Evolutionary conservation across 2,329 filamentous ascomycete species (phyloP).

Genomic region (Byssochlamys sp.): DNA sequence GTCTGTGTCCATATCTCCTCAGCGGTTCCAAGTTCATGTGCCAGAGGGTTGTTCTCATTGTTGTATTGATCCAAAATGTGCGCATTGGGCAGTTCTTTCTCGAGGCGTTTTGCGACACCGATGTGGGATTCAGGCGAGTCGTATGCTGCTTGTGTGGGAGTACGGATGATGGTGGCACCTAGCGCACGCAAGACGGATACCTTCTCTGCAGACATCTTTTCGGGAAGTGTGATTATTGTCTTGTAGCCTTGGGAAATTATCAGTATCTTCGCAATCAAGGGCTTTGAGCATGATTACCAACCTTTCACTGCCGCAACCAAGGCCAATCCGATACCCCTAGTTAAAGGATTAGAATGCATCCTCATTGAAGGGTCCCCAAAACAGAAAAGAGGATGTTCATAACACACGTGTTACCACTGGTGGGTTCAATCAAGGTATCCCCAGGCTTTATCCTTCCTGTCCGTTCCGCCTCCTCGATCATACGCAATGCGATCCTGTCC

Average conservation of each 20-base stretch:
- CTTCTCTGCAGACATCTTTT: slow-evolving; percentile 99
- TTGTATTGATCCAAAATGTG: slow-evolving; percentile 96
- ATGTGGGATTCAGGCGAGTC: slow-evolving; percentile 95
- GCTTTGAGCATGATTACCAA: slow-evolving; percentile 1
- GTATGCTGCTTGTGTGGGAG: slow-evolving; percentile 88
- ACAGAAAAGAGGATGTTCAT: slow-evolving; percentile 2
- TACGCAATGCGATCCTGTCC: slow-evolving; percentile 87
- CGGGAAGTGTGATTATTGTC: slow-evolving; percentile 94
- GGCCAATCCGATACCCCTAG: slow-evolving; percentile 76
- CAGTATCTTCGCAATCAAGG: neutral
- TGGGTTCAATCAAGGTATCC: slow-evolving; percentile 94
- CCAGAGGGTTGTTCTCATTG: slow-evolving; percentile 81
- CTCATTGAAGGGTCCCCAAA: neutral
- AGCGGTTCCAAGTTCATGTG: slow-evolving; percentile 87
- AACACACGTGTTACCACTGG: slow-evolving; percentile 75
- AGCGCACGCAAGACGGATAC: slow-evolving; percentile 88
- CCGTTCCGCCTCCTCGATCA: slow-evolving; percentile 92
- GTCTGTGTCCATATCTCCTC: slow-evolving; percentile 95
- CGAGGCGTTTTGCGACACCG: slow-evolving; percentile 76
- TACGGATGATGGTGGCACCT: slow-evolving; percentile 93
- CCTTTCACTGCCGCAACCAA: slow-evolving; percentile 88
- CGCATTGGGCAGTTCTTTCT: slow-evolving; percentile 93
- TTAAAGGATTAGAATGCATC: neutral
- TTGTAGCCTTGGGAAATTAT: slow-evolving; percentile 57
- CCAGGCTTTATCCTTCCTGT: slow-evolving; percentile 90